Evolutionary conservation across 2,329 filamentous ascomycete species (phyloP).

Genomic region (Fusarium sp.): DNA sequence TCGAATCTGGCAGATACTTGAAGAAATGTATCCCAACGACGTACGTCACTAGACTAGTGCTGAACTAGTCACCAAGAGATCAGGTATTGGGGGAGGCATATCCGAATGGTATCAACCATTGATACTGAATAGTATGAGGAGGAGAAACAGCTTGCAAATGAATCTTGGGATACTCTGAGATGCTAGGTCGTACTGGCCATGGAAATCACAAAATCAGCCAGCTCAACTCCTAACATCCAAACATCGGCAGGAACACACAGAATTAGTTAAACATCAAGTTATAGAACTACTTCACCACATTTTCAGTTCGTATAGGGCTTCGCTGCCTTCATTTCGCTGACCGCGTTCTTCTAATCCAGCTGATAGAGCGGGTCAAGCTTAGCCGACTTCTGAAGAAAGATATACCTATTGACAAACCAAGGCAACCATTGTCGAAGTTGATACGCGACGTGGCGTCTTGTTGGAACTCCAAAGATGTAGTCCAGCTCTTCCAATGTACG

Average conservation of each 20-base stretch:
- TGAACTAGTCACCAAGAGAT: not conserved
- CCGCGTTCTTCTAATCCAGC: not conserved
- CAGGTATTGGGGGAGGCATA: not conserved
- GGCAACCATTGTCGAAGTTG: conserved; percentile 49
- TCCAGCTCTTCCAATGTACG: conserved; percentile 55
- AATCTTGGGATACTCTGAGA: not conserved
- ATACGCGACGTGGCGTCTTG: conserved; percentile 46
- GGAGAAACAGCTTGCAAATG: not conserved
- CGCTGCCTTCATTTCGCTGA: not conserved
- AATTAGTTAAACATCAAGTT: not conserved
- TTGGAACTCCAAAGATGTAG: conserved; percentile 52
- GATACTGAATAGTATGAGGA: not conserved
- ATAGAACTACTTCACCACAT: not conserved
- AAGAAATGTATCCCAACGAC: conserved; percentile 8
- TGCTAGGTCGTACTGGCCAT: not conserved
- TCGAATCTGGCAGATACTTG: conserved; percentile 21
- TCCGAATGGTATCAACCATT: not conserved
- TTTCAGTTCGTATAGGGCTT: not conserved
- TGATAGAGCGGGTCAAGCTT: conserved; percentile 48
- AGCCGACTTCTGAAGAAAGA: conserved; percentile 43
- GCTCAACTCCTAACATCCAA: not conserved
- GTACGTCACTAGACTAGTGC: not conserved
- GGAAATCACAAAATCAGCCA: not conserved
- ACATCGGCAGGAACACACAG: not conserved
- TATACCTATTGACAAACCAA: conserved; percentile 46